Base-by-base conservation (phyloP, 140 eudicot genomes). In the Anethum foeniculum region DNA sequence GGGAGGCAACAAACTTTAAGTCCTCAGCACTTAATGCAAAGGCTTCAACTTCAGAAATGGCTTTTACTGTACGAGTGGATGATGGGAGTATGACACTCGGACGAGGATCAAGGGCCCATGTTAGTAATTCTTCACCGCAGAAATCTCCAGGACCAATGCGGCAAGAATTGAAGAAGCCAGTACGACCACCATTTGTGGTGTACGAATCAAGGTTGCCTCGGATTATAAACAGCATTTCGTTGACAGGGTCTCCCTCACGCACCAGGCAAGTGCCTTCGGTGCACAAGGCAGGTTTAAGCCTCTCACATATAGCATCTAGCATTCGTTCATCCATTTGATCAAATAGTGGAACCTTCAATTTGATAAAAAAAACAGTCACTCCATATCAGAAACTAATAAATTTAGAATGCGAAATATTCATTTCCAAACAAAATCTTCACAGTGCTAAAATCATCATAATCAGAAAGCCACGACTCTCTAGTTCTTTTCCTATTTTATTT, bases 51-150 rank as follows among this genome's bases (percentile, higher is more conserved):
- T 94, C 97, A 0, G 97, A 90, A 47, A 94, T 87, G 60, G 99
- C 96, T 49, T 89, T 90, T 18, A 94, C 97, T 3, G 99, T 90
- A 18, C 99, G 94, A 11, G 99, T 94, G 71, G 99, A 94, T 0
- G 97, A 90, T 43, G 99, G 99, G 54, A 94, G 90, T 80, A 89
- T 88, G 19, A 89, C 86, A 54, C 89, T 88, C 0, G 97, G 90
- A 27, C 92, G 93, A 25, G 97, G 99, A 81, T 92, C 93, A 39
- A 95, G 90, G n/a, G 99, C 99, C 99, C 97, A 95, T 38, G 99
- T 95, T 7, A 95, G 88, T 44, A 95, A 91, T 80, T 95, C 99
- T 86, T 95, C 99, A 14, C 99, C 99, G 38, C 97, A 95, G 71
- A 95, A 95, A 83, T 93, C 99, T 7, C 99, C 99, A 0, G 97